A percentile compares a stretch with the other conserved stretches of the same genome.
phyloP scores from a whole-genome alignment of 2,329 filamentous ascomycete species.

The Didymella arachidicola region DNA sequence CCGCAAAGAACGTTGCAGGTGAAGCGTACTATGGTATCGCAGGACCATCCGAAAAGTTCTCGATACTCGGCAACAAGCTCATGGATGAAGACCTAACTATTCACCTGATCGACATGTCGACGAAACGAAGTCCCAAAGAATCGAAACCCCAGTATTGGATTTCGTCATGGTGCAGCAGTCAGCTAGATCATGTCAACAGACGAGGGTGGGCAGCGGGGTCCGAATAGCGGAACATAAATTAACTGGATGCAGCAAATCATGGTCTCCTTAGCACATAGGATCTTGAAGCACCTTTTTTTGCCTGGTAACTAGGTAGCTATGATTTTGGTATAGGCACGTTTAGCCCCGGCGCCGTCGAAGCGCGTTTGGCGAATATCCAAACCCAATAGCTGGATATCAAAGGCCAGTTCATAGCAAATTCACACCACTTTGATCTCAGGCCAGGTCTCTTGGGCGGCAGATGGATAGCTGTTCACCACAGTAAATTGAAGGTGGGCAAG shows the following conservation, averaged over 20 bases:
- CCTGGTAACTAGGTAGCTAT: conserved; percentile 54
- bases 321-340: conserved; percentile 60
- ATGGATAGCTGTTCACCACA: conserved; percentile 57
- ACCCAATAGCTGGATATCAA: conserved; percentile 57
- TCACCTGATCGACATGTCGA: conserved; percentile 38
- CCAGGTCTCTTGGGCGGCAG: conserved; percentile 52
- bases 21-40: conserved; percentile 48
- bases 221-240: conserved; percentile 45
- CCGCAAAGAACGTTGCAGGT: conserved; percentile 44
- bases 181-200: conserved; percentile 51
- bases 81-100: conserved; percentile 45
- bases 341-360: conserved; percentile 50
- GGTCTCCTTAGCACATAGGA: conserved; percentile 50
- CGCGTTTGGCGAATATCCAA: conserved; percentile 53
- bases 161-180: conserved; percentile 46
- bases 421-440: conserved; percentile 60
- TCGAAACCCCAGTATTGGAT: conserved; percentile 46
- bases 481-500: conserved; percentile 41
- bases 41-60: conserved; percentile 41
- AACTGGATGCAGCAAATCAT: conserved; percentile 55
- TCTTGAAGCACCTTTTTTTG: conserved; percentile 57
- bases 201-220: conserved; percentile 46
- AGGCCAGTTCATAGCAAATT: conserved; percentile 56
- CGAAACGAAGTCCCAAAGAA: conserved; percentile 44
- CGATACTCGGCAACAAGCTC: conserved; percentile 43